phyloP scores from a whole-genome alignment of 768 basidiomycete species.

The Tylopilus plumbeoviolaceoides region DNA sequence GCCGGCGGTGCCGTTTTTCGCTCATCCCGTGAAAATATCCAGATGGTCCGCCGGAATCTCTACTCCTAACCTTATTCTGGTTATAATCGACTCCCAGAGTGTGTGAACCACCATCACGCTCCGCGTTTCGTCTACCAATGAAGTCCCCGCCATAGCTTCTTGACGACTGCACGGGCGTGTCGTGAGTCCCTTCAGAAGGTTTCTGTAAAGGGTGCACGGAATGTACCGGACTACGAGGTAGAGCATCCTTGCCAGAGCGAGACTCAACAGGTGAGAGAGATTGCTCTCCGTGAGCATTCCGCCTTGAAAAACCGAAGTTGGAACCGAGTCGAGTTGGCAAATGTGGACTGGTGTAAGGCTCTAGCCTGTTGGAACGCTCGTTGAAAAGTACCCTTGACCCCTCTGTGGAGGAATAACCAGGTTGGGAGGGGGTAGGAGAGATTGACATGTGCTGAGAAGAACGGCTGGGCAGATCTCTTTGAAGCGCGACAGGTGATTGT shows the following conservation, averaged over 20 bases:
- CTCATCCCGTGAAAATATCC: slow-evolving; percentile 8
- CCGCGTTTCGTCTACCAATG: slow-evolving; percentile 13
- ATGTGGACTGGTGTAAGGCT: slow-evolving; percentile 66
- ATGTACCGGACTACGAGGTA: slow-evolving; percentile 36
- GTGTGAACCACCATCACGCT: slow-evolving; percentile 15
- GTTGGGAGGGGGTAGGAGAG: slow-evolving; percentile 35
- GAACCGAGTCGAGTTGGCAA: slow-evolving; percentile 40
- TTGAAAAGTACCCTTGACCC: slow-evolving; percentile 86
- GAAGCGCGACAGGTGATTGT: slow-evolving; percentile 41
- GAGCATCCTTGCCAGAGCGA: slow-evolving; percentile 43
- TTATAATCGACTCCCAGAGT: slow-evolving; percentile 11
- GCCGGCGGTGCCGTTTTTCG: slow-evolving; percentile 21
- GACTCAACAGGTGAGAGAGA: slow-evolving; percentile 38
- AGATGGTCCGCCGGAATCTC: slow-evolving; percentile 13
- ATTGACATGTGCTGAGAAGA: slow-evolving; percentile 30
- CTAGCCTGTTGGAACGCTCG: slow-evolving; percentile 85
- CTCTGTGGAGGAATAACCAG: slow-evolving; percentile 49
- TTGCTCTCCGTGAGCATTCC: slow-evolving; percentile 43
- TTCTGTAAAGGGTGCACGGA: slow-evolving; percentile 63
- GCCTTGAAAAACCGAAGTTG: slow-evolving; percentile 34
- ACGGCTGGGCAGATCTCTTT: slow-evolving; percentile 37
- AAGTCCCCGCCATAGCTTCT: slow-evolving; percentile 20
- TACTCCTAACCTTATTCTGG: slow-evolving; percentile 17
- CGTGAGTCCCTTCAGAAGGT: slow-evolving; percentile 25
- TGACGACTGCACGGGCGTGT: slow-evolving; percentile 13